A percentile compares a stretch with the other conserved stretches of the same genome.
Evolutionary conservation across 2,329 filamentous ascomycete species (phyloP).

Genomic region (Aspergillus fumigatiaffinis): DNA sequence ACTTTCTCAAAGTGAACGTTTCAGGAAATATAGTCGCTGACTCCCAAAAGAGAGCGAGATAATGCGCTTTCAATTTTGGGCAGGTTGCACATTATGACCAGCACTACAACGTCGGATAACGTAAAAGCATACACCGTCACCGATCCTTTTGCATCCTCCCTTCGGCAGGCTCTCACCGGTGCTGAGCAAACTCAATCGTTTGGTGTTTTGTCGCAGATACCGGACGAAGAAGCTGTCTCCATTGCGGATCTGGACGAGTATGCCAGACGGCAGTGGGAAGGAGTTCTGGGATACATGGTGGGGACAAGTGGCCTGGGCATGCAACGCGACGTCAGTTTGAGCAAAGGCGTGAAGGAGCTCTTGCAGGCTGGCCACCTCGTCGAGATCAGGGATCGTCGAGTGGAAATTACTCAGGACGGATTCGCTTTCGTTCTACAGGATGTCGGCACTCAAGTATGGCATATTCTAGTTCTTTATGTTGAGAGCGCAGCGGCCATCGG

Average conservation of each 20-base stretch:
- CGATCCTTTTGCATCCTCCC: conserved; percentile 74
- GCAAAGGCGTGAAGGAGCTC: conserved; percentile 77
- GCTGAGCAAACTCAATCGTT: conserved; percentile 84
- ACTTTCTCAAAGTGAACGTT: neutral
- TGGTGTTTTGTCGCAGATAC: conserved; percentile 71
- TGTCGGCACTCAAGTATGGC: conserved; percentile 96
- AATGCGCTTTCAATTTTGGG: conserved; percentile 77
- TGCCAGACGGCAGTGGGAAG: conserved; percentile 88
- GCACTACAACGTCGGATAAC: conserved; percentile 56
- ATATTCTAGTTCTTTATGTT: conserved; percentile 86
- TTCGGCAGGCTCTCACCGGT: conserved; percentile 83
- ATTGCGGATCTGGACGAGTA: conserved; percentile 75
- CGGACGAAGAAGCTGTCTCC: conserved; percentile 61
- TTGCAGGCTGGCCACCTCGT: conserved; percentile 79
- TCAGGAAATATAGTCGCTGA: neutral
- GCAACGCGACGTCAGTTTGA: conserved; percentile 52
- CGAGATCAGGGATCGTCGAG: conserved; percentile 51
- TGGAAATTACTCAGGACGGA: conserved; percentile 84
- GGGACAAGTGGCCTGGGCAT: conserved; percentile 48
- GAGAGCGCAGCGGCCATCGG: conserved; percentile 71
- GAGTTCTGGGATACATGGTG: conserved; percentile 93
- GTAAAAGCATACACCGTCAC: conserved; percentile 72
- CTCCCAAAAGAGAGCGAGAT: conserved; percentile 64
- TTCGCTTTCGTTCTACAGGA: conserved; percentile 95
- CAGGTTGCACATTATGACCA: conserved; percentile 79